phyloP scores from a whole-genome alignment of 805 yeast genomes.

The Candida insectorum region DNA sequence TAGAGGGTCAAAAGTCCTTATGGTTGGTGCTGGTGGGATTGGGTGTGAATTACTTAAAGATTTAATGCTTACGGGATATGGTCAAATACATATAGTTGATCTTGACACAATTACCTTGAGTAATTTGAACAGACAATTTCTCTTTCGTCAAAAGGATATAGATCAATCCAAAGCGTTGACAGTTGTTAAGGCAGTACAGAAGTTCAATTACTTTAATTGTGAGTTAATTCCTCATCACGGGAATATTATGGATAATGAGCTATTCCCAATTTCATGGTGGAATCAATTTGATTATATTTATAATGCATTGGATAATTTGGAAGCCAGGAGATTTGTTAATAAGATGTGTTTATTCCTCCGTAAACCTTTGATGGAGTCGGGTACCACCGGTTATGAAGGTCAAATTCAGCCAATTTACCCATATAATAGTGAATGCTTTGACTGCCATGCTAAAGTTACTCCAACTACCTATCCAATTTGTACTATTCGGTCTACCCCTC shows the following conservation, averaged over 20 bases:
- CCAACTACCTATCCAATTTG: constrained; percentile 95
- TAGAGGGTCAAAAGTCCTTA: constrained; percentile 57
- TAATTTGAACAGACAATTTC: constrained; percentile 88
- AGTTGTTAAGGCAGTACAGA: constrained; percentile 76
- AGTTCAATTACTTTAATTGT: constrained; percentile 59
- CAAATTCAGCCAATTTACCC: constrained; percentile 92
- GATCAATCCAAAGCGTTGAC: constrained; percentile 84
- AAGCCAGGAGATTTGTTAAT: constrained; percentile 89
- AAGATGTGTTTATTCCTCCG: constrained; percentile 69
- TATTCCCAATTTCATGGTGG: constrained; percentile 74
- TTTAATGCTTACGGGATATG: constrained; percentile 72
- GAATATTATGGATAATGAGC: constrained; percentile 73
- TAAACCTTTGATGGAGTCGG: constrained; percentile 84
- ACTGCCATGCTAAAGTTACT: constrained; percentile 80
- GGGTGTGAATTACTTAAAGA: constrained; percentile 90
- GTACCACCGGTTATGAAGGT: constrained; percentile 93
- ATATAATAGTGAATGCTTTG: constrained; percentile 84
- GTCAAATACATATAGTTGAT: constrained; percentile 90
- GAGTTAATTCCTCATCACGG: constrained; percentile 78
- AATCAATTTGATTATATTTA: constrained; percentile 71
- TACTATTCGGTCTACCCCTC: constrained; percentile 94
- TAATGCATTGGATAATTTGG: constrained; percentile 92
- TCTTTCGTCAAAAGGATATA: constrained; percentile 86
- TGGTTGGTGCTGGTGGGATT: constrained; percentile 96
- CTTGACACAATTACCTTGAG: constrained; percentile 92